Percentiles rank a stretch among this genome's conserved stretches.
phyloP scores from a whole-genome alignment of 768 basidiomycete species.

The Tephrocybe sp. region DNA sequence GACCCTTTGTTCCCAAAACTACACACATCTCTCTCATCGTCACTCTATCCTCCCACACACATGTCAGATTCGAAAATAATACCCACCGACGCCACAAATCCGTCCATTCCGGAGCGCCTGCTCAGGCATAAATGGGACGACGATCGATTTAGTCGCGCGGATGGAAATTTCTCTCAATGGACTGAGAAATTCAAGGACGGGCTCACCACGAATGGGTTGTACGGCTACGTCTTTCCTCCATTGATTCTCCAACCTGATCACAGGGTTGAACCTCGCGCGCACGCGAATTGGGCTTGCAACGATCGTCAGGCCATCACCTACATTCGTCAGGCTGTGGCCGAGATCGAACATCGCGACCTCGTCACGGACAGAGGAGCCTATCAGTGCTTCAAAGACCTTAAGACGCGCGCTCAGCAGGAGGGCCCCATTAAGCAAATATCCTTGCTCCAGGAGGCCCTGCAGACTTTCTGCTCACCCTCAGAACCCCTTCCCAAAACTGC shows the following conservation, averaged over 20 bases:
- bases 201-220: too few relatives aligned
- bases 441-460: not conserved
- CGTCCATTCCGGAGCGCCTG: not conserved
- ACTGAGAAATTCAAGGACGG: not conserved
- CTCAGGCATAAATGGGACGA: not conserved
- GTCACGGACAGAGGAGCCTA: not conserved
- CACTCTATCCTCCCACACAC: too few relatives aligned
- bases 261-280: constrained; percentile 2
- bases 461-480: too few relatives aligned
- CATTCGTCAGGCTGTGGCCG: not conserved
- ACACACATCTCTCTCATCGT: too few relatives aligned
- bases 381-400: not conserved
- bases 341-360: not conserved
- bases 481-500: too few relatives aligned
- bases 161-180: constrained; percentile 1
- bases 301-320: not conserved
- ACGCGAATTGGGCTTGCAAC: not conserved
- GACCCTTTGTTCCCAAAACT: too few relatives aligned
- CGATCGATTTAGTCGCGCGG: not conserved
- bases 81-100: not conserved
- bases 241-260: too few relatives aligned
- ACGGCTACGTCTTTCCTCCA: too few relatives aligned
- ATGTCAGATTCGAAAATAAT: not conserved
- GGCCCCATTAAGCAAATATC: constrained; percentile 4
- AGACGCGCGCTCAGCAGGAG: not conserved